Percentiles rank a stretch among this genome's conserved stretches.
phyloP scores from a whole-genome alignment of 192 early-diverging fungal species.

The Coemansia sp. region DNA sequence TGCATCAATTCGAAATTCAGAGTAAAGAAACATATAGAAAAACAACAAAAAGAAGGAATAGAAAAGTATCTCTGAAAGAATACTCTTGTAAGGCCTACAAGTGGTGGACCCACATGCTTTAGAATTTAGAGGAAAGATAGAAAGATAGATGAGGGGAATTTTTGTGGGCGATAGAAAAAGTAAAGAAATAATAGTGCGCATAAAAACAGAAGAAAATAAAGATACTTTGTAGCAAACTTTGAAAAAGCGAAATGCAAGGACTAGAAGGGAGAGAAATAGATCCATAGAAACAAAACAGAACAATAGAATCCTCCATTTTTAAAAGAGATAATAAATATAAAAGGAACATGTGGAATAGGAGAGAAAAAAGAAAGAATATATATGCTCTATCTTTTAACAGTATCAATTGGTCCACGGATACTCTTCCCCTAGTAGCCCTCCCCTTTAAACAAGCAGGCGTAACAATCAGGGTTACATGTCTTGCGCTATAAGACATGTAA shows the following conservation, averaged over 20 bases:
- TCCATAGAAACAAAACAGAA: neutral
- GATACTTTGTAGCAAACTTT: neutral
- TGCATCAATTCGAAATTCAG: neutral
- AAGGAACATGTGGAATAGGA: neutral
- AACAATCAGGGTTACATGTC: neutral
- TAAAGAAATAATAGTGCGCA: slow-evolving; percentile 8
- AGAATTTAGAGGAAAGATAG: neutral
- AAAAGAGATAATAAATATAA: neutral
- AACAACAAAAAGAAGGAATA: neutral
- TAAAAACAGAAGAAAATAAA: slow-evolving; percentile 13
- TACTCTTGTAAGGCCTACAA: neutral
- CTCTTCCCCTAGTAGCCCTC: neutral
- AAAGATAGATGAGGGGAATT: neutral
- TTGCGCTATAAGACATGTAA: neutral
- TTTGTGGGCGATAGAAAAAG: neutral
- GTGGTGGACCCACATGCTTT: neutral
- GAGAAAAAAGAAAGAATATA: neutral
- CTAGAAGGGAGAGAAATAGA: neutral
- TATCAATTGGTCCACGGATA: neutral
- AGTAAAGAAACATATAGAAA: neutral
- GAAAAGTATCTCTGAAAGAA: neutral
- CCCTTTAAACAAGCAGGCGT: neutral
- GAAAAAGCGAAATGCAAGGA: slow-evolving; percentile 6
- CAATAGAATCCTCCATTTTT: no score
- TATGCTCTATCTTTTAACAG: neutral